phyloP scores from a whole-genome alignment of 1,139 yeast genomes.

The Yamadazyma blattariae region DNA sequence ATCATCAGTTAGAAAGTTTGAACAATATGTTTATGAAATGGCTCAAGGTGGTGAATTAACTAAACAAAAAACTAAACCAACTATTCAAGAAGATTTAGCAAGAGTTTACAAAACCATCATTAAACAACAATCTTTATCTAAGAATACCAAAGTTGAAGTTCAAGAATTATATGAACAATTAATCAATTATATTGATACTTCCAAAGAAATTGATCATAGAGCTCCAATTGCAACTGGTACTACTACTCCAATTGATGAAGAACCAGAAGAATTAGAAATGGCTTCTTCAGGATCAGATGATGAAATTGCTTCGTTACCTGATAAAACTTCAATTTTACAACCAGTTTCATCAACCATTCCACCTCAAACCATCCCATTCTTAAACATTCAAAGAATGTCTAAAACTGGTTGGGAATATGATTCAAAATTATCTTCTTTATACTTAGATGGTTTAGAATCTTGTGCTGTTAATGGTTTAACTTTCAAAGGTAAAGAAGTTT shows the following conservation, averaged over 20 bases:
- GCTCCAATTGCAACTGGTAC: constrained; percentile 35
- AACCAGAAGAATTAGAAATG: constrained; percentile 31
- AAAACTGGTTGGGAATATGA: constrained; percentile 85
- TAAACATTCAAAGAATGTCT: constrained; percentile 80
- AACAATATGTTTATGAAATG: constrained; percentile 95
- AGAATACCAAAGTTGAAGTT: constrained; percentile 68
- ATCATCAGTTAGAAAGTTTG: constrained; percentile 89
- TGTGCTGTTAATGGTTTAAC: constrained; percentile 93
- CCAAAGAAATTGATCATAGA: constrained; percentile 60
- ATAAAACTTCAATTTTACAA: constrained; percentile 62
- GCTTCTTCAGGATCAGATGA: constrained; percentile 52
- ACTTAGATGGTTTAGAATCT: constrained; percentile 85
- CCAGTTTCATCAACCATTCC: constrained; percentile 75
- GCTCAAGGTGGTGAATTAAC: constrained; percentile 92
- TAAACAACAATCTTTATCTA: constrained; percentile 61
- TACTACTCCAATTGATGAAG: constrained; percentile 49
- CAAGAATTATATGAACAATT: constrained; percentile 78
- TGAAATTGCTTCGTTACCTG: constrained; percentile 82
- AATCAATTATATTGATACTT: constrained; percentile 66
- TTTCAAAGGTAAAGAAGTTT: constrained; percentile 83
- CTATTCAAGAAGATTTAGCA: constrained; percentile 81
- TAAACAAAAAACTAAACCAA: constrained; percentile 55
- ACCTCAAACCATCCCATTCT: constrained; percentile 89
- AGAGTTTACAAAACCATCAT: constrained; percentile 80
- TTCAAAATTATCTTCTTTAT: constrained; percentile 69